Evolutionary conservation across 1,139 yeast species (phyloP).

Genomic region (Candida sanyaensis): DNA sequence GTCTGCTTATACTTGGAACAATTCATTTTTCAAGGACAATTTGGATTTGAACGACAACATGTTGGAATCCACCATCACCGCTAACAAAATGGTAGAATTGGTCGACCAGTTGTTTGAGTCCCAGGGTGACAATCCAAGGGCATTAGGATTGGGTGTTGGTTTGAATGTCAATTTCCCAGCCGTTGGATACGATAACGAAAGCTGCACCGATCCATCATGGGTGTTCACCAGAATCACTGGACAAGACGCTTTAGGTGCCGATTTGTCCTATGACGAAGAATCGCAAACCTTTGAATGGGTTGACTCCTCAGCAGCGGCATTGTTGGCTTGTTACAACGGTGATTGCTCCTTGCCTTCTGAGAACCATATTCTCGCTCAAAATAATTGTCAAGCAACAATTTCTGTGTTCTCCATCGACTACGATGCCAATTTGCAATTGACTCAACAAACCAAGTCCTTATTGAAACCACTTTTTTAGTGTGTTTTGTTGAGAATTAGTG

Average conservation of each 20-base stretch:
- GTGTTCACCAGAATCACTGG: constrained; percentile 42
- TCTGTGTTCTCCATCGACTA: constrained; percentile 45
- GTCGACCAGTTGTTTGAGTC: constrained; percentile 33
- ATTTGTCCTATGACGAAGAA: constrained; percentile 33
- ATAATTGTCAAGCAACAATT: constrained; percentile 35
- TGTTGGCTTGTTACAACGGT: constrained; percentile 33
- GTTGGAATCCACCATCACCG: constrained; percentile 39
- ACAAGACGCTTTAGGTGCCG: constrained; percentile 27
- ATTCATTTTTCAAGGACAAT: constrained; percentile 42
- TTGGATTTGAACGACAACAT: constrained; percentile 31
- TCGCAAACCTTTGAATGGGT: constrained; percentile 23
- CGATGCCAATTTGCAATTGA: constrained; percentile 36
- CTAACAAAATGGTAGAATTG: constrained; percentile 32
- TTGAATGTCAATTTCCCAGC: constrained; percentile 43
- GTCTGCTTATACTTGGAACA: constrained; percentile 46
- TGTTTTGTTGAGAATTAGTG: too few relatives aligned
- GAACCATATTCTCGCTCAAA: constrained; percentile 22
- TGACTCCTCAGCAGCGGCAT: constrained; percentile 19
- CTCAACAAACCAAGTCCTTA: constrained; percentile 25
- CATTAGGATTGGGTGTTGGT: constrained; percentile 44
- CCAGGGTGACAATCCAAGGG: constrained; percentile 31
- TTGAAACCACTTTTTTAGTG: constrained; percentile 19
- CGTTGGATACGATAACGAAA: constrained; percentile 36
- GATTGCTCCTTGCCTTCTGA: constrained; percentile 41
- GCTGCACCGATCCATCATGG: constrained; percentile 36